Evolutionary conservation across 371 early-diverging fungal species (phyloP).

Genomic region (Rhizopus delemar): DNA sequence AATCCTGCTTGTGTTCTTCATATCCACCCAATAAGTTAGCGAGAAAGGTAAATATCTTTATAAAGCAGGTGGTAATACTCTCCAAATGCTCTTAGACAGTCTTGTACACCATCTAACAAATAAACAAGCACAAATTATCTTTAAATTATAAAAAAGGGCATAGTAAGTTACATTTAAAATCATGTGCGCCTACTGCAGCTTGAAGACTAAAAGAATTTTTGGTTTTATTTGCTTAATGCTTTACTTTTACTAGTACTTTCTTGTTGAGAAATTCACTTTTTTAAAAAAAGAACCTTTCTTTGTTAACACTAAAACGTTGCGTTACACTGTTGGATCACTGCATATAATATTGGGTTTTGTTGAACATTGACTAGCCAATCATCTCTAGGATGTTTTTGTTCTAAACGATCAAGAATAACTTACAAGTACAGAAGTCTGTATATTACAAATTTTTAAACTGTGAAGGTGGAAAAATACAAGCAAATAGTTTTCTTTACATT

Average conservation of each 20-base stretch:
- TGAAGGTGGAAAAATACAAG: too few relatives aligned
- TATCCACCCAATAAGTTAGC: conserved; percentile 89
- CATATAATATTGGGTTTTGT: conserved; percentile 19
- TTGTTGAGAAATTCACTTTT: too few relatives aligned
- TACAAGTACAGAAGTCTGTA: too few relatives aligned
- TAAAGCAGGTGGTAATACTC: conserved; percentile 86
- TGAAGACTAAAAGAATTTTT: conserved; percentile 60
- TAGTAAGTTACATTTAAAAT: conserved; percentile 39
- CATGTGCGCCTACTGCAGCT: conserved; percentile 53
- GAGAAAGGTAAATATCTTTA: conserved; percentile 93
- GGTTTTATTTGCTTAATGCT: too few relatives aligned
- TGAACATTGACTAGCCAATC: too few relatives aligned
- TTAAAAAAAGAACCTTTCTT: too few relatives aligned
- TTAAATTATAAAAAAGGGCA: not conserved
- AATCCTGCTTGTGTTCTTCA: conserved; percentile 61
- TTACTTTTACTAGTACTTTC: too few relatives aligned
- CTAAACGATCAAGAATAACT: too few relatives aligned
- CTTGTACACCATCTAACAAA: conserved; percentile 52
- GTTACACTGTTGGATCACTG: conserved; percentile 41
- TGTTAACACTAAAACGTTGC: too few relatives aligned
- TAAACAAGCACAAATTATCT: not conserved
- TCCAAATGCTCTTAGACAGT: conserved; percentile 78
- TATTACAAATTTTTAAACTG: too few relatives aligned
- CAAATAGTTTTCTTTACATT: too few relatives aligned
- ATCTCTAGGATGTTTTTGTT: too few relatives aligned